Evolutionary conservation across 2,329 filamentous ascomycete genomes (phyloP).

Genomic region (Endocalyx cinctus): DNA sequence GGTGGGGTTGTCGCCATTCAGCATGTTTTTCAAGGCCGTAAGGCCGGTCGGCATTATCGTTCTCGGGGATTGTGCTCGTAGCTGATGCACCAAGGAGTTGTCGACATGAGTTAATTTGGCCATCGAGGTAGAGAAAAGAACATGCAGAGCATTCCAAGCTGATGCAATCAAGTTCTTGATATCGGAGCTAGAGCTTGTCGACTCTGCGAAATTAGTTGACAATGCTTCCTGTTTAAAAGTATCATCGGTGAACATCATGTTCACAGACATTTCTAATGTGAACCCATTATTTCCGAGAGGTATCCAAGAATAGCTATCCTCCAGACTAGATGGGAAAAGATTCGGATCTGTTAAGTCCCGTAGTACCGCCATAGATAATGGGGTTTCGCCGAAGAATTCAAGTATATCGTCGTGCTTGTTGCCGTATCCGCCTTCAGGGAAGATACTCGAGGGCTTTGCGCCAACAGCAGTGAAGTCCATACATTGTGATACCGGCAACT

Average conservation of each 20-base stretch:
- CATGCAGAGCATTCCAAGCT: slow-evolving; percentile 40
- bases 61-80: slow-evolving; percentile 34
- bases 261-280: slow-evolving; percentile 29
- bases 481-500: slow-evolving; percentile 13
- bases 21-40: slow-evolving; percentile 32
- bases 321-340: slow-evolving; percentile 31
- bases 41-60: slow-evolving; percentile 39
- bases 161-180: slow-evolving; percentile 36
- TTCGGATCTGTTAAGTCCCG: slow-evolving; percentile 30
- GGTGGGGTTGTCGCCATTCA: slow-evolving; percentile 32
- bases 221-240: slow-evolving; percentile 14
- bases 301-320: slow-evolving; percentile 28
- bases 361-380: slow-evolving; percentile 27
- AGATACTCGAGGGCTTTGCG: too few species aligned
- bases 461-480: too few species aligned
- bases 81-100: slow-evolving; percentile 38
- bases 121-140: slow-evolving; percentile 42
- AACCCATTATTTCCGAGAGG: slow-evolving; percentile 28
- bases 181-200: slow-evolving; percentile 23
- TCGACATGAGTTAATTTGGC: slow-evolving; percentile 36
- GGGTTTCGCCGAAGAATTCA: slow-evolving; percentile 41
- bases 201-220: slow-evolving; percentile 15
- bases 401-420: slow-evolving; percentile 26
- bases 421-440: slow-evolving; percentile 22
- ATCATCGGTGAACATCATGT: slow-evolving; percentile 32